Base-by-base conservation (phyloP, 257 asterid species). In the Przewalskia tangutica region DNA sequence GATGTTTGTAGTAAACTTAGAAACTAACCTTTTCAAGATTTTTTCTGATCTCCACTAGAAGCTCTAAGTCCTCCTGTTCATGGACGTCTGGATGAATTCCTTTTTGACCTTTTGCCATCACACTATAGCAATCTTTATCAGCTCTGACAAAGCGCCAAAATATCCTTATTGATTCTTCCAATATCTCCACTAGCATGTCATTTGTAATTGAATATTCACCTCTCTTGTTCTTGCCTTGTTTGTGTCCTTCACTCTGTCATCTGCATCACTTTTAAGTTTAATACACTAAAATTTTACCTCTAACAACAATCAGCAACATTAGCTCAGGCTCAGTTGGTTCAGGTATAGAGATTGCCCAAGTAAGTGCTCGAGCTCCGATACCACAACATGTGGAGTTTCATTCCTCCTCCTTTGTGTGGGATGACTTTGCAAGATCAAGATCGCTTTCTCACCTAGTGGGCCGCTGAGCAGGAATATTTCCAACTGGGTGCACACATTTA, bases 91-190 rank as follows among this genome's bases (percentile, higher is more conserved):
- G 38, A 0, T 89, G 83, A 60, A 51, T 27, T 82, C 77, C 86
- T 86, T 89, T 95, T 77, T 82, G 85, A 73, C 85, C 77, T 40
- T 85, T 91, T 79, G 36, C 16, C 5, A 86, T 36, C 20, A 82
- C 77, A 8, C 60, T 63, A 34, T 85, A 53, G 85, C 97, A 91
- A 70, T 93, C 97, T 82, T 86, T 93, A 84, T 96, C 99, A 4
- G 93, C 92, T 38, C 90, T 91, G 44, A 96, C 90, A 56, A 96
- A 96, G 66, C 89, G 85, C 99, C 98, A 96, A 44, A 94, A 93
- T 44, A 92, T 91, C 67, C 99, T 84, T 84, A 96, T 94, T 0
- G 98, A 92, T 87, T 96, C 99, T 88, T 96, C 99, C 44, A 94
- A 84, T 16, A 88, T 94, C 86, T 94, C 98, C 80, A 92, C 98